Base-by-base conservation (phyloP, 371 early-diverging fungal genomes). In the Smittium culicis region DNA sequence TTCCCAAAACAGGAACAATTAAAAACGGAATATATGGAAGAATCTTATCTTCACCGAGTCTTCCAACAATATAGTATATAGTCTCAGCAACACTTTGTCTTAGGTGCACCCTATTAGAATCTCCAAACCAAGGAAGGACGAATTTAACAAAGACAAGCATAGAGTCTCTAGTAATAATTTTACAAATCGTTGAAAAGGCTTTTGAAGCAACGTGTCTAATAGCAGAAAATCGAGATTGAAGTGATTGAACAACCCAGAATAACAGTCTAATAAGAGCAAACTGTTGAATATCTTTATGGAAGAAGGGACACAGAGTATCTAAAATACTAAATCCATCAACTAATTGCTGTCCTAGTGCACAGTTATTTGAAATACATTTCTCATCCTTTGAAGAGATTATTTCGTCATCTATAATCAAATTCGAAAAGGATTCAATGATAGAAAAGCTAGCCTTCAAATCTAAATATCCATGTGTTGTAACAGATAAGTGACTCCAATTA, bases 11-110 rank as follows among this genome's bases (percentile, higher is more conserved):
- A 1, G 98, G 98, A 1, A 94, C 92, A 69, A 98, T 88, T 68
- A 98, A 77, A 72, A 98, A 95, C 20, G 94, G 88, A 28, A 96
- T 88, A 71, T 95, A 98, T 20, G 97, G 95, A 34, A 96, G 77
- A 35, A 95, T 85, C 54, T 25, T 27, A 31, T 82, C 79, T 61
- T 85, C 88, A 32, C 54, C 70, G 66, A 90, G 77, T 2, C 80
- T 74, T 67, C 87, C 86, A 2, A 89, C 84, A 2, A 88, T 73
- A 64, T 81, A 79, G 65, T 79, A 81, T 1, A 88, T 74, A n/a
- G 80, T 72, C 77, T 96, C 98, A 0, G 86, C 87, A 1, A 90
- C 88, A 34, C 96, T 96, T 75, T 93, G 95, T 2, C 98, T 86
- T 61, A 89, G 79, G 30, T 79, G 74, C 28, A 82, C 77, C 35